A percentile compares a stretch with the other conserved stretches of the same genome.
phyloP scores from a whole-genome alignment of 73 alveolate species.

The Blepharisma stoltei region DNA sequence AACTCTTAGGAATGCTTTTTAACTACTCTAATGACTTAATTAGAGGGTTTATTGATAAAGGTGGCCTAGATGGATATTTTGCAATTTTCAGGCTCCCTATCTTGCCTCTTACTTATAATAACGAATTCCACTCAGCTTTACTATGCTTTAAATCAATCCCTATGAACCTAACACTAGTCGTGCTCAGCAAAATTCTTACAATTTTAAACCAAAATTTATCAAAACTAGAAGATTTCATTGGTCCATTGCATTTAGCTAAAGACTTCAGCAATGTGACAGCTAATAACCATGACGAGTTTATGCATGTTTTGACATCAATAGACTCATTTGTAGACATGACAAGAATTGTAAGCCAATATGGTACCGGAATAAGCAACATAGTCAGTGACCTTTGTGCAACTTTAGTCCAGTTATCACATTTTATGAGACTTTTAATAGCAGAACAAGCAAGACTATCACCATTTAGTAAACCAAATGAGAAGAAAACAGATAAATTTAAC shows the following conservation, averaged over 20 bases:
- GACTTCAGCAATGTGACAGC: neutral
- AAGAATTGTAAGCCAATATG: neutral
- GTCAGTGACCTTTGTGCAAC: neutral
- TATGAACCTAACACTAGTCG: neutral
- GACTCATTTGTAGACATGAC: neutral
- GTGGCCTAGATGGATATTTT: neutral
- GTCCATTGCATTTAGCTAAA: neutral
- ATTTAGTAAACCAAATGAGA: neutral
- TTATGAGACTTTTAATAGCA: conserved; percentile 15
- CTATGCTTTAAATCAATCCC: neutral
- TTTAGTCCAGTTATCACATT: neutral
- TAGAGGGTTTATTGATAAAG: neutral
- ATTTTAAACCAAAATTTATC: neutral
- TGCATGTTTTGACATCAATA: neutral
- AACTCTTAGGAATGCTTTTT: neutral
- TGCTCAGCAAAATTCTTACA: neutral
- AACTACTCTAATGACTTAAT: neutral
- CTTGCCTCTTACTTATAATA: neutral
- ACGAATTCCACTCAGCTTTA: neutral
- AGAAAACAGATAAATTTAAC: conserved; percentile 3
- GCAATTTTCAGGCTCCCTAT: neutral
- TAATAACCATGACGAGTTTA: neutral
- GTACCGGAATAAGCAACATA: neutral
- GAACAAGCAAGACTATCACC: conserved; percentile 24
- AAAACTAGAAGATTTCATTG: neutral